phyloP scores from a whole-genome alignment of 495 filamentous ascomycete species.

The Elasticomyces elasticus region DNA sequence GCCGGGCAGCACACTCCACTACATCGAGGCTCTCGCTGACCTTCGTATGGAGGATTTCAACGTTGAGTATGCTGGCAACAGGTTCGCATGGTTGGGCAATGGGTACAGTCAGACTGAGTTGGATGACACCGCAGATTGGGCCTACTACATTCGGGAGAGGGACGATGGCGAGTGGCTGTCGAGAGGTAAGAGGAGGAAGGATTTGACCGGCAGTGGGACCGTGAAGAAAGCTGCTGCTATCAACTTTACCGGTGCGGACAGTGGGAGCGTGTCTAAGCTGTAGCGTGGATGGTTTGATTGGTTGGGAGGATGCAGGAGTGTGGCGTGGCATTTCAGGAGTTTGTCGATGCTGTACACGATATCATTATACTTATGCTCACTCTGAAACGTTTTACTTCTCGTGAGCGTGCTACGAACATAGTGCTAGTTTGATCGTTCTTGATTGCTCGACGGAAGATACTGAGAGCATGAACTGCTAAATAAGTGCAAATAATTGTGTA shows the following conservation, averaged over 20 bases:
- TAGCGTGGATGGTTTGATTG: too few relatives aligned
- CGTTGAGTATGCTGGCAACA: constrained; percentile 17
- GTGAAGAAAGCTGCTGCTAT: constrained; percentile 13
- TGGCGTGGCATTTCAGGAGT: too few relatives aligned
- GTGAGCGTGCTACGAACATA: too few relatives aligned
- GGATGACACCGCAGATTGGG: constrained; percentile 32
- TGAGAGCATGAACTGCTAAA: neutral
- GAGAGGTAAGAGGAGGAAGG: constrained; percentile 23
- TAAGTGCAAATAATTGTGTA: neutral
- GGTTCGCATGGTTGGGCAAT: constrained; percentile 20
- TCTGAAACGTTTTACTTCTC: too few relatives aligned
- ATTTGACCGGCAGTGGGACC: constrained; percentile 27
- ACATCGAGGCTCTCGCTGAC: constrained; percentile 14
- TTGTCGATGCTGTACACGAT: too few relatives aligned
- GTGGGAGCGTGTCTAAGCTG: too few relatives aligned
- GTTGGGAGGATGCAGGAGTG: neutral
- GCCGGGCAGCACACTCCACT: constrained; percentile 15
- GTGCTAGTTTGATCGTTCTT: neutral
- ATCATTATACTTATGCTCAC: too few relatives aligned
- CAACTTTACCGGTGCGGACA: constrained; percentile 11
- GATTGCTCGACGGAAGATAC: neutral
- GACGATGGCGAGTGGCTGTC: constrained; percentile 32
- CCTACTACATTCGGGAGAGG: constrained; percentile 33
- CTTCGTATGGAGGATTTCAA: constrained; percentile 19
- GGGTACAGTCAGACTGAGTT: constrained; percentile 18